Evolutionary conservation across 2,329 filamentous ascomycete genomes (phyloP).

Genomic region (Fusarium nelsonii): DNA sequence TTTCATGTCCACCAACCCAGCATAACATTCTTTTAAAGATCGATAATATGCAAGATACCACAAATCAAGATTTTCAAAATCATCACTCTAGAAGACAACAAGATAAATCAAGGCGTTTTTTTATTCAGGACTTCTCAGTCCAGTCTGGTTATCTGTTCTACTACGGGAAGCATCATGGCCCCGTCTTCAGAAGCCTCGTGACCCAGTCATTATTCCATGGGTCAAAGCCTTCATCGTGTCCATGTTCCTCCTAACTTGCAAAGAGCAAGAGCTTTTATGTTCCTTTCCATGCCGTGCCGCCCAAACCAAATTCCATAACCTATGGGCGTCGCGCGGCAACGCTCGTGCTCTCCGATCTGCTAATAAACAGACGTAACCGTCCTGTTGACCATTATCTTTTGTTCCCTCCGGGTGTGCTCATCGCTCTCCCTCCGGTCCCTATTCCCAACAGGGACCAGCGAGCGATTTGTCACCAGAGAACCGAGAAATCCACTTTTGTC

Average conservation of each 20-base stretch:
- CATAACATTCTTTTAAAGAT: neutral
- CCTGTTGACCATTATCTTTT: conserved; percentile 51
- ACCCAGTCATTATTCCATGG: conserved; percentile 44
- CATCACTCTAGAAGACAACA: neutral
- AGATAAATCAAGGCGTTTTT: conserved; percentile 49
- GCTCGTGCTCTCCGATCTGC: conserved; percentile 53
- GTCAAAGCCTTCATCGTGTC: conserved; percentile 49
- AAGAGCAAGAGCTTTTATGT: conserved; percentile 51
- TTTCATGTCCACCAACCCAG: neutral
- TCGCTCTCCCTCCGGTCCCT: conserved; percentile 51
- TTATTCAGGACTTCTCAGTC: conserved; percentile 52
- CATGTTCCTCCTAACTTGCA: conserved; percentile 49
- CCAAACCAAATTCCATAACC: conserved; percentile 56
- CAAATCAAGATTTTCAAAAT: neutral
- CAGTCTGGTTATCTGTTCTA: conserved; percentile 52
- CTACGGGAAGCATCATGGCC: conserved; percentile 48
- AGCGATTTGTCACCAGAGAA: conserved; percentile 63
- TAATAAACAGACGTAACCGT: conserved; percentile 53
- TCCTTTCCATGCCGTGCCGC: conserved; percentile 51
- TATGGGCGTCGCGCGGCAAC: conserved; percentile 54
- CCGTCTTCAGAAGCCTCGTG: conserved; percentile 48
- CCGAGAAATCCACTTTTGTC: conserved; percentile 76
- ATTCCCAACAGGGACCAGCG: conserved; percentile 51
- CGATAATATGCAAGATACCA: neutral
- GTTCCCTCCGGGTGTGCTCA: conserved; percentile 51